phyloP scores from a whole-genome alignment of 768 basidiomycete species.

The Tylopilus plumbeoviolaceoides region DNA sequence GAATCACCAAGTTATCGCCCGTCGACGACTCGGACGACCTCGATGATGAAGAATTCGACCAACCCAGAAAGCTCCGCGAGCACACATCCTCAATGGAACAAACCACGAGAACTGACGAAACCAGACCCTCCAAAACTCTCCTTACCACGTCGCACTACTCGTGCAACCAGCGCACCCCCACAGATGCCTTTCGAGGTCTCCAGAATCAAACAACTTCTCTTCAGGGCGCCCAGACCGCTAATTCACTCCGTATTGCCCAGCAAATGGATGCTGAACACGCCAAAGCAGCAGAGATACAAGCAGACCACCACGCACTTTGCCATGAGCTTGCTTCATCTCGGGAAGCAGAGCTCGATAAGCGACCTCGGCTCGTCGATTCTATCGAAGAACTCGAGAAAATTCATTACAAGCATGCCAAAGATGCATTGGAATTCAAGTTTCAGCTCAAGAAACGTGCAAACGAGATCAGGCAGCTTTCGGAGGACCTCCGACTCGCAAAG shows the following conservation, averaged over 20 bases:
- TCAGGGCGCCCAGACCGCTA: conserved; percentile 48
- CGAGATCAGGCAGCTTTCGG: conserved; percentile 64
- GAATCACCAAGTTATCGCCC: no score
- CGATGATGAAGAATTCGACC: no score
- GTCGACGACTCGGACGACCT: no score
- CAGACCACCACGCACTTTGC: conserved; percentile 55
- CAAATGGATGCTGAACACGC: conserved; percentile 67
- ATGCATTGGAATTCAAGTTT: conserved; percentile 69
- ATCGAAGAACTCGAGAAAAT: conserved; percentile 66
- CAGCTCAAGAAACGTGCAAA: conserved; percentile 64
- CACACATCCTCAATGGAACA: conserved; percentile 45
- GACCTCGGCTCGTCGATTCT: conserved; percentile 58
- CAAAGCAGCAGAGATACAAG: conserved; percentile 61
- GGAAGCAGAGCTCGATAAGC: conserved; percentile 59
- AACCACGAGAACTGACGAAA: conserved; percentile 38
- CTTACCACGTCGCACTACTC: conserved; percentile 31
- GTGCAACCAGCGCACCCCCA: conserved; percentile 73
- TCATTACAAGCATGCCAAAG: conserved; percentile 58
- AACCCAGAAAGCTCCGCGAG: no score
- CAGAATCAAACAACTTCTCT: conserved; percentile 52
- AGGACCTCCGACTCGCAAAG: conserved; percentile 58
- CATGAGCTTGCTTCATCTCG: conserved; percentile 55
- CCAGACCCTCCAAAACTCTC: conserved; percentile 47
- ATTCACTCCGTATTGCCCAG: conserved; percentile 52
- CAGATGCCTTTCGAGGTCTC: conserved; percentile 47